phyloP scores from a whole-genome alignment of 352 stramenopile genomes.

The Globisporangium nodosum region DNA sequence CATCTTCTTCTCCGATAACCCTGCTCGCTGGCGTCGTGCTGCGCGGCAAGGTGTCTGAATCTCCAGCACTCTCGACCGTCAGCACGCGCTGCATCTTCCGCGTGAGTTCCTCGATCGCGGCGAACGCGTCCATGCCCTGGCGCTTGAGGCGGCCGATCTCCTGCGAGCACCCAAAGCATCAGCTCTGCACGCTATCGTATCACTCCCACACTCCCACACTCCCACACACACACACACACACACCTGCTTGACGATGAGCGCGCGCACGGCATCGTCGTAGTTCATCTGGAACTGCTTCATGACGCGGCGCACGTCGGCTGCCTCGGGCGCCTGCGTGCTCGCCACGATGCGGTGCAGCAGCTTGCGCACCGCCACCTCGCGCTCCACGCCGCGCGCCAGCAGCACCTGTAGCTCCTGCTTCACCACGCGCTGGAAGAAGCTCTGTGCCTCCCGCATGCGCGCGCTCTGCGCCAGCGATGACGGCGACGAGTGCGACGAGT shows the following conservation, averaged over 20 bases:
- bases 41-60: too few species aligned
- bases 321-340: constrained; percentile 50
- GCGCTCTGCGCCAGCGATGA: constrained; percentile 18
- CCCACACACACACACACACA: background rate
- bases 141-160: constrained; percentile 74
- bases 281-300: constrained; percentile 88
- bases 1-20: background rate
- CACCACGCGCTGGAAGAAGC: constrained; percentile 65
- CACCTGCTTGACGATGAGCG: constrained; percentile 82
- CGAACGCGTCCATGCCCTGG: constrained; percentile 73
- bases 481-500: background rate
- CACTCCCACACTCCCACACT: background rate
- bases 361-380: constrained; percentile 69
- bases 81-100: constrained; percentile 66
- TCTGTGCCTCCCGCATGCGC: constrained; percentile 66
- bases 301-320: constrained; percentile 59
- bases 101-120: constrained; percentile 80
- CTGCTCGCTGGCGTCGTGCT: background rate
- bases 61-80: background rate
- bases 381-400: constrained; percentile 39
- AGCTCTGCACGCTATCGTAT: too few species aligned
- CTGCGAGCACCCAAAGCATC: constrained; percentile 11
- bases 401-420: constrained; percentile 78
- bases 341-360: constrained; percentile 73
- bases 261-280: constrained; percentile 76